phyloP scores from a whole-genome alignment of 2,329 filamentous ascomycete species.

The Didymella pomorum region DNA sequence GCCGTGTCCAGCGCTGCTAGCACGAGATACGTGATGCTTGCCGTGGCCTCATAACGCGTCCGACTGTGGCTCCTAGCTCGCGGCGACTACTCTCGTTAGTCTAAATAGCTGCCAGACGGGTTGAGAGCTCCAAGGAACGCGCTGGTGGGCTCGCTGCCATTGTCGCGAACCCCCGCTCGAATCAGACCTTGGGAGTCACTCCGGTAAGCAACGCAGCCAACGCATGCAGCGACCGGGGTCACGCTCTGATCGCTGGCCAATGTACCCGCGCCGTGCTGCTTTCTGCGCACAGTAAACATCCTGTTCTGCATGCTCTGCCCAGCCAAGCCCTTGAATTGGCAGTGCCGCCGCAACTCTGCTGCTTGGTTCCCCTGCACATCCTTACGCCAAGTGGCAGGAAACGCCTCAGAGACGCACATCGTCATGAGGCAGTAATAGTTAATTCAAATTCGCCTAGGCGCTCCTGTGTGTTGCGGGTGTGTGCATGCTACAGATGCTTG shows the following conservation, averaged over 20 bases:
- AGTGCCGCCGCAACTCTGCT: slow-evolving; percentile 34
- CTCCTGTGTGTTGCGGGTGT: slow-evolving; percentile 9
- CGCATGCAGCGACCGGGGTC: slow-evolving; percentile 49
- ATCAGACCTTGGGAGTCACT: slow-evolving; percentile 28
- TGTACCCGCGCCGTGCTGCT: slow-evolving; percentile 28
- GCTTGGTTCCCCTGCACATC: slow-evolving; percentile 18
- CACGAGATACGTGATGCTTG: slow-evolving; percentile 7
- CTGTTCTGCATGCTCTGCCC: slow-evolving; percentile 33
- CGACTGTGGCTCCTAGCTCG: slow-evolving; percentile 18
- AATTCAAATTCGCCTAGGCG: slow-evolving; percentile 6
- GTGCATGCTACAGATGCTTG: slow-evolving; percentile 11
- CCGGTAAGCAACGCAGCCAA: slow-evolving; percentile 44
- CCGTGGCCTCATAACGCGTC: slow-evolving; percentile 15
- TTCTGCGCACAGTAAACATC: slow-evolving; percentile 37
- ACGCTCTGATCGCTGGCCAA: slow-evolving; percentile 43
- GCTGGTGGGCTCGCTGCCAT: slow-evolving; percentile 21
- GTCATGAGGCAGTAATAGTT: slow-evolving; percentile 12
- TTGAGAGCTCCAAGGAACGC: slow-evolving; percentile 24
- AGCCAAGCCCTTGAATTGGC: slow-evolving; percentile 32
- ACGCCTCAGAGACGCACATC: slow-evolving; percentile 10
- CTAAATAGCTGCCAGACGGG: slow-evolving; percentile 8
- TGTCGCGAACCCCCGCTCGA: slow-evolving; percentile 41
- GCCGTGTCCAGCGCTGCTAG: background rate
- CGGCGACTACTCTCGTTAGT: slow-evolving; percentile 17
- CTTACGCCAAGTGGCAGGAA: slow-evolving; percentile 18